Evolutionary conservation across 805 yeast species (phyloP).

Genomic region (Candida takata): DNA sequence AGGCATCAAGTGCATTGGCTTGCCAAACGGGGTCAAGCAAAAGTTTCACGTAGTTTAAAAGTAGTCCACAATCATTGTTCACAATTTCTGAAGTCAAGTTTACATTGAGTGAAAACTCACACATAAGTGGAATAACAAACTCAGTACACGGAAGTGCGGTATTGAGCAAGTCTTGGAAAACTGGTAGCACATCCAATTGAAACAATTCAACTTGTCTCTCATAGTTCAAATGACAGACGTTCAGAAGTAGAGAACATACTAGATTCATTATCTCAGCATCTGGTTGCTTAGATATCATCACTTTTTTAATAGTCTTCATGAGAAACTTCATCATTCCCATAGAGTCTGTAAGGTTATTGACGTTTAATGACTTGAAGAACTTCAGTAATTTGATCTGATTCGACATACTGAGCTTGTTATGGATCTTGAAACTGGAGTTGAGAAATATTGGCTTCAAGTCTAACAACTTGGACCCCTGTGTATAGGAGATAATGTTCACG

Average conservation of each 20-base stretch:
- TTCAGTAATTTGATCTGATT: slow-evolving; percentile 34
- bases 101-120: slow-evolving; percentile 40
- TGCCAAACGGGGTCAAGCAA: slow-evolving; percentile 46
- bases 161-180: slow-evolving; percentile 29
- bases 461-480: slow-evolving; percentile 33
- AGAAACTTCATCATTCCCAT: slow-evolving; percentile 35
- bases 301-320: slow-evolving; percentile 18
- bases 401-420: slow-evolving; percentile 25
- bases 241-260: slow-evolving; percentile 38
- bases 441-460: slow-evolving; percentile 36
- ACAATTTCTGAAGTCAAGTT: slow-evolving; percentile 25
- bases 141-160: slow-evolving; percentile 38
- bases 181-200: slow-evolving; percentile 34
- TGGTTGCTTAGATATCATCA: not conserved
- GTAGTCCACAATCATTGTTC: slow-evolving; percentile 20
- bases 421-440: slow-evolving; percentile 37
- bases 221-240: slow-evolving; percentile 39
- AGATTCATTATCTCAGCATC: slow-evolving; percentile 33
- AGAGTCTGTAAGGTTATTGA: slow-evolving; percentile 9
- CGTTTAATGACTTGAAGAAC: slow-evolving; percentile 24
- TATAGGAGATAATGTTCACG: slow-evolving; percentile 25
- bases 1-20: slow-evolving; percentile 42
- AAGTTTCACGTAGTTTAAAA: slow-evolving; percentile 30
- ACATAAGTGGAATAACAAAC: slow-evolving; percentile 39
- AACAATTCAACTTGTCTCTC: slow-evolving; percentile 33